Percentiles rank a stretch among this genome's conserved stretches.
Conservation (phyloP, 2,329 filamentous ascomycete genomes). For the Parastagonospora nodorum region DNA sequence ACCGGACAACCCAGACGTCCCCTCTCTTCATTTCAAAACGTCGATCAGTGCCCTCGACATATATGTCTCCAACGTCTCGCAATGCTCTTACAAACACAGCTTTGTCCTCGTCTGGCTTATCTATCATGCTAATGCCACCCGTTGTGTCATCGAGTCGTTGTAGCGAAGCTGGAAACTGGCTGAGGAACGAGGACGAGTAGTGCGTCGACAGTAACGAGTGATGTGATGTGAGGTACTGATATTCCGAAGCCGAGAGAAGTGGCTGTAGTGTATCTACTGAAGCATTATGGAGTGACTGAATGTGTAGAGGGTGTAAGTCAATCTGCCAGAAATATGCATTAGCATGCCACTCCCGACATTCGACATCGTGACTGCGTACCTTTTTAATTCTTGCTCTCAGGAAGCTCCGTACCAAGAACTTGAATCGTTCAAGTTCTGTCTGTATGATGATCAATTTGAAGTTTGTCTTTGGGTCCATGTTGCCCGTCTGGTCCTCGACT, state of each 20-base stretch:
- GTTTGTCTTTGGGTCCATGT: conserved; percentile 88
- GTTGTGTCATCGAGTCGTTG: conserved; percentile 89
- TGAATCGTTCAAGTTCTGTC: conserved; percentile 92
- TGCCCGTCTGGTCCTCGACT: conserved; percentile 69
- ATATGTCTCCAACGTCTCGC: conserved; percentile 61
- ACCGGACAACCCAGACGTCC: conserved; percentile 64
- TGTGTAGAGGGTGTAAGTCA: conserved; percentile 76
- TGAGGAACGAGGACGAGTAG: conserved; percentile 83
- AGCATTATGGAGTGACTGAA: conserved; percentile 57
- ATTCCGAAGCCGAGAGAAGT: conserved; percentile 74
- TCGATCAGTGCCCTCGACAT: conserved; percentile 65
- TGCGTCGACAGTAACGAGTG: conserved; percentile 83
- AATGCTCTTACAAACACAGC: conserved; percentile 84
- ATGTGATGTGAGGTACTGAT: conserved; percentile 81
- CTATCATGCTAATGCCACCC: conserved; percentile 90
- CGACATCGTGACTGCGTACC: conserved; percentile 51
- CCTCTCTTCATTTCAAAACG: conserved; percentile 53
- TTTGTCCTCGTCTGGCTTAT: conserved; percentile 78
- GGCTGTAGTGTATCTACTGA: conserved; percentile 56
- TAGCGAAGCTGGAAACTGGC: conserved; percentile 76
- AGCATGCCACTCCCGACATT: neutral
- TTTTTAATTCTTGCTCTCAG: conserved; percentile 86
- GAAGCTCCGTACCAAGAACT: conserved; percentile 85
- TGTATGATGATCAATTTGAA: conserved; percentile 94
- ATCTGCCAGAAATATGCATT: conserved; percentile 57